Evolutionary conservation across 1,139 yeast species (phyloP).

Genomic region (Diutina sp.): DNA sequence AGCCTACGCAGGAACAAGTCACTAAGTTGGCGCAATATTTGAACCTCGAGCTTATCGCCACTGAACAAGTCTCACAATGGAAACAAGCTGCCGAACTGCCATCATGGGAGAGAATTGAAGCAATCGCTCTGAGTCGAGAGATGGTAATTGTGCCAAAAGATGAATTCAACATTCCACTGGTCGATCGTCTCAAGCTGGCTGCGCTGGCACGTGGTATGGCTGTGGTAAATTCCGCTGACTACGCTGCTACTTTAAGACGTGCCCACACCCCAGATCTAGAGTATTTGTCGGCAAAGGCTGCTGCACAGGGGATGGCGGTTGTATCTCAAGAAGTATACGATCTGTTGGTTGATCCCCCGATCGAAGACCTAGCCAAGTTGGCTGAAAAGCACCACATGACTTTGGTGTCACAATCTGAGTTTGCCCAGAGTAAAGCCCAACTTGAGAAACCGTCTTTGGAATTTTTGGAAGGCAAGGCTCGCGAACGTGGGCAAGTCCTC

Average conservation of each 20-base stretch:
- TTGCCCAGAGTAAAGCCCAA: neutral
- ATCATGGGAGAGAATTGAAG: slow-evolving; percentile 3
- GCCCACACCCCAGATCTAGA: slow-evolving; percentile 13
- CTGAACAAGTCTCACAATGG: slow-evolving; percentile 8
- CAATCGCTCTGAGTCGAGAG: slow-evolving; percentile 4
- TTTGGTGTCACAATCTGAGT: neutral
- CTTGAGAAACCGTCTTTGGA: slow-evolving; percentile 1
- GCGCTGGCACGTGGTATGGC: neutral
- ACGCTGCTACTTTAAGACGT: neutral
- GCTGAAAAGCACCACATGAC: slow-evolving; percentile 3
- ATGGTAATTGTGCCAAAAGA: slow-evolving; percentile 7
- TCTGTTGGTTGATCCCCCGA: neutral
- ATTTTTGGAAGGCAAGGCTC: slow-evolving; percentile 3
- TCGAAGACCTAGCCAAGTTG: slow-evolving; percentile 1
- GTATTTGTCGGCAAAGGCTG: slow-evolving; percentile 20
- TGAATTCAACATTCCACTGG: slow-evolving; percentile 4
- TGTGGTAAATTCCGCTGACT: neutral
- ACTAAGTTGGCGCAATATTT: slow-evolving; percentile 6
- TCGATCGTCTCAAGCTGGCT: neutral
- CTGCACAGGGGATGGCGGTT: neutral
- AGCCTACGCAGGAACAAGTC: slow-evolving; percentile 4
- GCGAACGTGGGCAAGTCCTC: neutral
- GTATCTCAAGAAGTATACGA: slow-evolving; percentile 1
- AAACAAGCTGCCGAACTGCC: neutral
- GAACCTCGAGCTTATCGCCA: slow-evolving; percentile 10